phyloP scores from a whole-genome alignment of 257 asterid species.

The Solanum tacnaense region DNA sequence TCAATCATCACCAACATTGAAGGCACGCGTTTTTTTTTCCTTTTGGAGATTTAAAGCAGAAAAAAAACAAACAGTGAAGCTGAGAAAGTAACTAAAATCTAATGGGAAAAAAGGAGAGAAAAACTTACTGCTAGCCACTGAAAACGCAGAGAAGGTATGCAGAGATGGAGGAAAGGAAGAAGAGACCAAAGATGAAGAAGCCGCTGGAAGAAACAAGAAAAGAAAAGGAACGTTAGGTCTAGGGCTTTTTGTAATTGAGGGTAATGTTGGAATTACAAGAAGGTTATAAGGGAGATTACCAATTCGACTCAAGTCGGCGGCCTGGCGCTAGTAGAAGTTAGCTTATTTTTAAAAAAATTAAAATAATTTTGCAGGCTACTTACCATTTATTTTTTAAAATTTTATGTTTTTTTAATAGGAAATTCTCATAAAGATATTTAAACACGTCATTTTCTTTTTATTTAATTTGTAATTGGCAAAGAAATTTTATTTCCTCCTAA shows the following conservation, averaged over 20 bases:
- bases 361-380: not conserved
- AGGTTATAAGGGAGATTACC: not conserved
- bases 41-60: not conserved
- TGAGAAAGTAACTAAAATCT: not conserved
- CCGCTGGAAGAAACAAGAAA: not conserved
- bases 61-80: not conserved
- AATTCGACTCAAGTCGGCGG: not conserved
- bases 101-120: not conserved
- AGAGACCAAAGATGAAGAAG: not conserved
- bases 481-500: not conserved
- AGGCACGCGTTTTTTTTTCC: not conserved
- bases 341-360: not conserved
- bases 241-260: not conserved
- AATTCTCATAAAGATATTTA: too few relatives aligned
- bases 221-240: not conserved
- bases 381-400: too few relatives aligned
- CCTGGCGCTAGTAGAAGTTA: not conserved
- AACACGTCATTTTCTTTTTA: not conserved
- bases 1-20: not conserved
- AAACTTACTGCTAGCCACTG: not conserved
- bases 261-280: not conserved
- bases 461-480: not conserved
- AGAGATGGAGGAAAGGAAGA: not conserved
- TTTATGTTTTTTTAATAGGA: not conserved
- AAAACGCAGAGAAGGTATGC: not conserved